Evolutionary conservation across 345 rosid species (phyloP), one percentile per base, ranked within the genome.

Genomic region (Linum trigynum): DNA sequence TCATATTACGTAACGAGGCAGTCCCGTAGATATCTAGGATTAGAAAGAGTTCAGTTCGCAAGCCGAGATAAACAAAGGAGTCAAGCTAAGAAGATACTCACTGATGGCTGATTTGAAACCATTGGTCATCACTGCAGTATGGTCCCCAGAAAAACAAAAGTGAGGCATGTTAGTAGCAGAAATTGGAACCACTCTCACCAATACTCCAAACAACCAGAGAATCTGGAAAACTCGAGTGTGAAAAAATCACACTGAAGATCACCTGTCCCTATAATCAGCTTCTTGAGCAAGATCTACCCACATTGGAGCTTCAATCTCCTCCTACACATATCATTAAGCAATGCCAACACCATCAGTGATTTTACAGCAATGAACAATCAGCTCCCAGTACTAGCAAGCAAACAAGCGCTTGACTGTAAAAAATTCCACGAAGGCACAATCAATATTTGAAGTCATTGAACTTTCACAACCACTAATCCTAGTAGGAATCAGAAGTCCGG

Each of bases 71-170:
- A 59, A 43, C 15, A 55, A 69, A 6, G 17, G 17, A 69, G 48
- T 35, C 23, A 48, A 10, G 50, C 55, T 14, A 56, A 16, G 48
- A 55, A 42, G 59, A 76, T 39, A 62, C 92, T 76, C 81, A 86
- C 92, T 1, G 57, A 72, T 86, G 88, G 64, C 68, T 71, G 68
- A 59, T 65, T 51, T 55, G 61, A 72, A 86, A 86, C 89, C 89
- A 84, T 55, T 67, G 69, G 17, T 79, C 87, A 72, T 80, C 74
- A 2, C 92, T 86, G 84, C 74, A 76, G 68, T 38, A 8, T 8
- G 63, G 32, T 23, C 32, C 32, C 32, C 32, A 23, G 32, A 23
- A 23, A 23, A 23, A 43, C 55, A 63, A 61, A 57, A 35, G 9
- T 37, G 41, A 23, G 32, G 32, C 48, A 64, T 55, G 58, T 63